phyloP scores from a whole-genome alignment of 1,284 basidiomycete genomes.

The Irpex rosettiformis region DNA sequence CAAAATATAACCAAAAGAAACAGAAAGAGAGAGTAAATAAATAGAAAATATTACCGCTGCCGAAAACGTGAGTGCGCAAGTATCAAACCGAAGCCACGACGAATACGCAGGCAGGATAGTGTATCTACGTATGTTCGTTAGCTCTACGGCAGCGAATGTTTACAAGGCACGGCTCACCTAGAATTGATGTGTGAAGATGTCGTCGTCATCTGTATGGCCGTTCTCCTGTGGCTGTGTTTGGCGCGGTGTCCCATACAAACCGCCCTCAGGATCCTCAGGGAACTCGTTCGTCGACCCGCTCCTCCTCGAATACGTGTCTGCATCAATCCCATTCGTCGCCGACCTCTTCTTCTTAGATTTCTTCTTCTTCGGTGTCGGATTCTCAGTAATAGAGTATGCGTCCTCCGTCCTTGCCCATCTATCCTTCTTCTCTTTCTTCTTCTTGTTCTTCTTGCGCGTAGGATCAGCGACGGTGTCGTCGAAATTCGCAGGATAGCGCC shows the following conservation, averaged over 20 bases:
- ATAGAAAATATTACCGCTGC: not conserved
- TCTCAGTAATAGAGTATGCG: conserved; percentile 58
- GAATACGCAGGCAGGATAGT: not conserved
- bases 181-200: conserved; percentile 48
- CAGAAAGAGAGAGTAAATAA: not conserved
- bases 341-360: conserved; percentile 50
- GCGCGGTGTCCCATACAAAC: conserved; percentile 46
- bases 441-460: conserved; percentile 41
- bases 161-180: conserved; percentile 14
- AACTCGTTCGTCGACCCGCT: conserved; percentile 50
- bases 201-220: conserved; percentile 26
- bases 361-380: conserved; percentile 36
- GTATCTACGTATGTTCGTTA: not conserved
- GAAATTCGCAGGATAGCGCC: conserved; percentile 83
- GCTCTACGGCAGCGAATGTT: not conserved
- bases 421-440: conserved; percentile 76
- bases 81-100: not conserved
- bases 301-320: conserved; percentile 42
- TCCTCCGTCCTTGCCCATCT: conserved; percentile 82
- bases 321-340: conserved; percentile 32
- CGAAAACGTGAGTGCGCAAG: not conserved
- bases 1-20: not conserved
- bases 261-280: conserved; percentile 72
- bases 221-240: conserved; percentile 16
- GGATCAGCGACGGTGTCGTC: conserved; percentile 51